Evolutionary conservation across 2,329 filamentous ascomycete species (phyloP).

Genomic region (Exophiala xenobiotica): DNA sequence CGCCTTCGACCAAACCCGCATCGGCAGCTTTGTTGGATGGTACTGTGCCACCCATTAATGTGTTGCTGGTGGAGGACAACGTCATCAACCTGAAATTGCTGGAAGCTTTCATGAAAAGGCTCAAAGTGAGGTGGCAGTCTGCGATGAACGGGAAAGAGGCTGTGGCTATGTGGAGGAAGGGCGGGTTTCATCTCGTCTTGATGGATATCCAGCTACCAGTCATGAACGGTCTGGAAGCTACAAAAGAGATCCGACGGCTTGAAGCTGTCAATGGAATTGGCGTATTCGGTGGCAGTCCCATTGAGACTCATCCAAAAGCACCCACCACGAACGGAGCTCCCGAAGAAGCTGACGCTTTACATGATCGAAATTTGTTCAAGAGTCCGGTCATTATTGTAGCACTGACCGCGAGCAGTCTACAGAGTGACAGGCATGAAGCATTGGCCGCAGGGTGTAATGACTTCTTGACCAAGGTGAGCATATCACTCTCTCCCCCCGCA

Average conservation of each 20-base stretch:
- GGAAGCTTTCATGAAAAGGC: slow-evolving; percentile 90
- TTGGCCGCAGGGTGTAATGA: slow-evolving; percentile 96
- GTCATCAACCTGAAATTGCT: slow-evolving; percentile 93
- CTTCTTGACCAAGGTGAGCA: slow-evolving; percentile 90
- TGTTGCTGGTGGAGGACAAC: slow-evolving; percentile 97
- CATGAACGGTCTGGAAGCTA: slow-evolving; percentile 94
- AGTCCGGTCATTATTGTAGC: slow-evolving; percentile 97
- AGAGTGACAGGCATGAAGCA: slow-evolving; percentile 93
- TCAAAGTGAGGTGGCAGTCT: slow-evolving; percentile 96
- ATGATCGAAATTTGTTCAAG: slow-evolving; percentile 77
- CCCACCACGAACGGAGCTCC: slow-evolving; percentile 12
- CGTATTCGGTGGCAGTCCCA: slow-evolving; percentile 59
- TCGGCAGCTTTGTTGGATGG: slow-evolving; percentile 70
- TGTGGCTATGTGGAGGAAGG: slow-evolving; percentile 86
- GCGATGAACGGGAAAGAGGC: slow-evolving; percentile 93
- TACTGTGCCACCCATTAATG: slow-evolving; percentile 90
- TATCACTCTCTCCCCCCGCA: no score
- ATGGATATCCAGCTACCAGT: slow-evolving; percentile 99
- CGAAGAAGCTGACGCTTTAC: slow-evolving; percentile 58
- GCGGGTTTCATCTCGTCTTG: slow-evolving; percentile 91
- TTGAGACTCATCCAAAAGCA: slow-evolving; percentile 17
- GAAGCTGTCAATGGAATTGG: slow-evolving; percentile 91
- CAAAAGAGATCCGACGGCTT: slow-evolving; percentile 85
- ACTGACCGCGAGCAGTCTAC: slow-evolving; percentile 87
- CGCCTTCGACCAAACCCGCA: slow-evolving; percentile 36